Evolutionary conservation across 148 eudicot species (phyloP).

Genomic region (Chenopodium berlandieri): DNA sequence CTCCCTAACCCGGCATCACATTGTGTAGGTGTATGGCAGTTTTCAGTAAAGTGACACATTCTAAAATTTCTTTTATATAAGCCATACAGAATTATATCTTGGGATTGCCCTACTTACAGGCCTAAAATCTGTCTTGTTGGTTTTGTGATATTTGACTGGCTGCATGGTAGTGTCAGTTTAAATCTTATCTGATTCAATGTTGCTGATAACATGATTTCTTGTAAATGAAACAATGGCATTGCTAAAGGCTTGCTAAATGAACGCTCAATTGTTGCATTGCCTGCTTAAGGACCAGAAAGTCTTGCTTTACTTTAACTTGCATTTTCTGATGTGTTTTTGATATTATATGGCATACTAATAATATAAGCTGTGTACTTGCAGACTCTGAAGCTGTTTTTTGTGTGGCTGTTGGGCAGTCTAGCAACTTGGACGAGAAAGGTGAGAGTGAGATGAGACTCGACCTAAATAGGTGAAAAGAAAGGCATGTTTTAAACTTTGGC

Average conservation of each 20-base stretch:
- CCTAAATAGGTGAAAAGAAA: neutral
- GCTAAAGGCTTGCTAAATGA: neutral
- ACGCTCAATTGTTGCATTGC: neutral
- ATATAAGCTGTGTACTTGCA: neutral
- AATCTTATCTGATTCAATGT: neutral
- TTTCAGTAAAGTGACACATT: neutral
- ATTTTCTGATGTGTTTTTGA: neutral
- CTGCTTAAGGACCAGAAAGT: neutral
- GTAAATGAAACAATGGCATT: neutral
- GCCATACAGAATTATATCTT: too few species aligned
- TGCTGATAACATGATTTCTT: neutral
- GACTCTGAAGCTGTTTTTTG: constrained; percentile 1
- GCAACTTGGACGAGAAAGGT: neutral
- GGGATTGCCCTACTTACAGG: too few species aligned
- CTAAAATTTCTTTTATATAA: neutral
- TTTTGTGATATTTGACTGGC: neutral
- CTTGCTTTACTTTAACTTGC: neutral
- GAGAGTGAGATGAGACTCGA: neutral
- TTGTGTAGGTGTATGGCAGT: neutral
- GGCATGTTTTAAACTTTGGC: neutral
- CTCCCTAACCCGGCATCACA: too few species aligned
- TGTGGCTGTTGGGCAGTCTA: neutral
- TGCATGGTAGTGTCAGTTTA: neutral
- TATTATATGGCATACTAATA: too few species aligned
- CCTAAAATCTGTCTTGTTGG: too few species aligned